Conservation (phyloP, 192 early-diverging fungal species). For the Rhizophagus clarus region DNA sequence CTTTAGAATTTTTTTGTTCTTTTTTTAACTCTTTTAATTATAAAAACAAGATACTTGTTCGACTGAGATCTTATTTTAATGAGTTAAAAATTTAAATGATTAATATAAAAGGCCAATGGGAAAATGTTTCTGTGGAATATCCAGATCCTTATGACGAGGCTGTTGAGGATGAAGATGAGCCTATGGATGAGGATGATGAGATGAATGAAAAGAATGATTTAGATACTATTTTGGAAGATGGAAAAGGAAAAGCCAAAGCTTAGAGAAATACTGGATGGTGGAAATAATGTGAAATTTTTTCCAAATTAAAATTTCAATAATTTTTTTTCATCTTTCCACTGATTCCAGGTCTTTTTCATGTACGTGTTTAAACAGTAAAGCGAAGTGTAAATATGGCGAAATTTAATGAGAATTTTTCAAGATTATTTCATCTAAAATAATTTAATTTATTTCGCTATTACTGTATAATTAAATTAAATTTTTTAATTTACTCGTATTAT, state of each 20-base stretch:
- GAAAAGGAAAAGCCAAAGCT: constrained; percentile 3
- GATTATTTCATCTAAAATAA: too few relatives aligned
- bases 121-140: neutral
- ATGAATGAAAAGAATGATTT: neutral
- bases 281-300: neutral
- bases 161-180: neutral
- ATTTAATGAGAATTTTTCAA: too few relatives aligned
- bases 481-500: too few relatives aligned
- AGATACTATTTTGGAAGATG: neutral
- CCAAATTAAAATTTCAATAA: too few relatives aligned
- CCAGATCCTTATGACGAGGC: neutral
- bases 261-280: neutral
- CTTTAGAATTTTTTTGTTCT: neutral
- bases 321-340: too few relatives aligned
- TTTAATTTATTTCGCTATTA: too few relatives aligned
- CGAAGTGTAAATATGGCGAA: too few relatives aligned
- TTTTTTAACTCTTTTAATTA: neutral
- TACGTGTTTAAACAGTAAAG: too few relatives aligned
- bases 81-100: neutral
- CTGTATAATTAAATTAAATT: too few relatives aligned
- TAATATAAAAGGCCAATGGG: constrained; percentile 2
- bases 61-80: neutral
- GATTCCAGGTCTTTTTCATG: too few relatives aligned
- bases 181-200: neutral
- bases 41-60: neutral